Evolutionary conservation across 108 stramenopile species (phyloP), one percentile per base, ranked within the genome.

Genomic region (Aurantiochytrium sp.): DNA sequence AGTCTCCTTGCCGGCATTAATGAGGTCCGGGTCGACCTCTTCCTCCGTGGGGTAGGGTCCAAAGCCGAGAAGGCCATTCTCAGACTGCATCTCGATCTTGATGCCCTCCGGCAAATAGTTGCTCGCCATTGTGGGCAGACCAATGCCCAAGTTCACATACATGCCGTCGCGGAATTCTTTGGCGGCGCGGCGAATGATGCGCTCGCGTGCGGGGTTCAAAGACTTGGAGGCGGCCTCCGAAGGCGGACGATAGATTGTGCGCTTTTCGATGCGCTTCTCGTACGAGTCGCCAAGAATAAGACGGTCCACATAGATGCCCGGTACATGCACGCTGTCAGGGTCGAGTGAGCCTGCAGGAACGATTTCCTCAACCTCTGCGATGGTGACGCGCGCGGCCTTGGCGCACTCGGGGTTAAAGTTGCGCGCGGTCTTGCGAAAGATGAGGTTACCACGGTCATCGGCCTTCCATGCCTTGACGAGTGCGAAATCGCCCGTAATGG

Each of bases 101-200:
- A 98, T 94, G 87, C 95, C 96, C 55, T 94, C 89, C 5, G 96
- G 97, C 29, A 97, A 94, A 83, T 94, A 97, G 90, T 96, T 96
- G 72, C 92, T 92, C 18, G 95, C 94, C 94, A 97, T 92, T 5
- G 96, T 97, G 21, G 96, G 96, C 35, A 96, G 94, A 6, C 89
- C 97, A 76, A 98, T 98, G 21, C 97, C 97, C 21, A 98, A 91
- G 90, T 98, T 98, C n/a, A 97, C 96, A 89, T 98, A 98, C 96
- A 96, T 96, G 43, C 97, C 97, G 92, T 97, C 93, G 88, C 94
- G 88, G 89, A 98, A 96, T 89, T 98, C 97, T 60, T 95, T 93
- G 53, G 96, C 96, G 5, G 96, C 96, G 44, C 97, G 95, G 88
- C 93, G 89, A 55, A 96, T 95, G 89, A 98, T 96, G n/a, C 95